Base-by-base conservation (phyloP, 106 monocot genomes). In the Acorus calamus region DNA sequence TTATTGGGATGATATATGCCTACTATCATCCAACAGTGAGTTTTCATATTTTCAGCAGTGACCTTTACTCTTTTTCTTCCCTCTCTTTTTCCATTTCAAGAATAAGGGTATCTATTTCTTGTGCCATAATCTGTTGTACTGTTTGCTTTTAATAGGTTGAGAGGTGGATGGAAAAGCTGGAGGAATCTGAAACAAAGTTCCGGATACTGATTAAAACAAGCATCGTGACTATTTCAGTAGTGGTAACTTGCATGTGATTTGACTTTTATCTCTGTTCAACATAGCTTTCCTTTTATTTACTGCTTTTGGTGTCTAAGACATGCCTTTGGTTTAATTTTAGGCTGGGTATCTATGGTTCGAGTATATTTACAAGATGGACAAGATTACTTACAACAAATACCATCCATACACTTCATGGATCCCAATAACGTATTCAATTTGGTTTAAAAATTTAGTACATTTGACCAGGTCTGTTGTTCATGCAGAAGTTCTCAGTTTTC, bases 391-490 rank as follows among this genome's bases (percentile, higher is more conserved):
- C 69, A 96, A 96, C 67, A 91, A 85, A 55, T 88, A 77, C 59
- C 96, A 96, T 79, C 91, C 96, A 8, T 96, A 96, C 71, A 96
- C 96, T 50, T 96, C 96, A 63, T 96, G 96, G 96, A 96, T 96
- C 62, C 96, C 96, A 49, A 96, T 96, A 58, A 91, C 86, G 96
- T 96, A 91, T 57, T 77, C 50, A 61, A 51, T 48, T 42, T 68
- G 8, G 11, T 61, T 55, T 66, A 28, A 28, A 28, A 28, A 28
- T 28, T 28, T 28, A 28, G 28, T 28, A 28, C 5, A 49, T 5
- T 1, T 44, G 5, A 42, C 44, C 43, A 64, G 0, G 3, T 43
- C 56, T 63, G 12, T 66, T 77, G 43, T 56, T 46, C 8, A 41
- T n/a, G n/a, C n/a, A n/a, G n/a, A n/a, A n/a, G 45, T 57, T 54